These are phyloP conservation scores for Paragyromitra xinjiangensis DNA, from an alignment of 495 filamentous ascomycete species.

Conservation along the genomic window DNA sequence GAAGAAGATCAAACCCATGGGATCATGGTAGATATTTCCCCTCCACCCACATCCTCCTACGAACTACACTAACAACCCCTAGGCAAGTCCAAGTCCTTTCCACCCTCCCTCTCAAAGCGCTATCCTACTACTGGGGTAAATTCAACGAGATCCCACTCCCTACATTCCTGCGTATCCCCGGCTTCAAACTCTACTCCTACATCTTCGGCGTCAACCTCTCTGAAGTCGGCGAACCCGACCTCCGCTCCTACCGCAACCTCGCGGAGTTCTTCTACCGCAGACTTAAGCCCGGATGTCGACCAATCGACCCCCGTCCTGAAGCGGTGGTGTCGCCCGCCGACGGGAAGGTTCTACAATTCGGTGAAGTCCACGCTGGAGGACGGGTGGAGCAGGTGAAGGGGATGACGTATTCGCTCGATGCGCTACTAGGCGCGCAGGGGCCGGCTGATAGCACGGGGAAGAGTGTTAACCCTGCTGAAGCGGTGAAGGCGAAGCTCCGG, in stretches of 20 bases:
- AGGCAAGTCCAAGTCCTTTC: slow-evolving; percentile 97
- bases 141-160: slow-evolving; percentile 95
- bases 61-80: not conserved
- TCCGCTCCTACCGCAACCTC: slow-evolving; percentile 89
- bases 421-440: slow-evolving; percentile 76
- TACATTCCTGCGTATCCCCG: slow-evolving; percentile 86
- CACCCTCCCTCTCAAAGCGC: slow-evolving; percentile 90
- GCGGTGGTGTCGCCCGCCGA: slow-evolving; percentile 88
- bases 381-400: slow-evolving; percentile 99
- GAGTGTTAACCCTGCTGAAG: slow-evolving; percentile 19
- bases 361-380: slow-evolving; percentile 80
- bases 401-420: slow-evolving; percentile 95
- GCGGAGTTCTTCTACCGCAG: slow-evolving; percentile 97
- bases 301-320: slow-evolving; percentile 79
- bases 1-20: slow-evolving; percentile 78
- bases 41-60: not conserved
- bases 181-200: slow-evolving; percentile 93
- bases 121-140: slow-evolving; percentile 90
- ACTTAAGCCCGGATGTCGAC: slow-evolving; percentile 88
- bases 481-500: slow-evolving; percentile 32
- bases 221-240: slow-evolving; percentile 85
- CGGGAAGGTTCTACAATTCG: slow-evolving; percentile 89
- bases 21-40: slow-evolving; percentile 74
- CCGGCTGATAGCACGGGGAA: slow-evolving; percentile 48
- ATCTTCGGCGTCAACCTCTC: slow-evolving; percentile 89